phyloP scores from a whole-genome alignment of 768 basidiomycete genomes.

The Psilocybe cubensis region DNA sequence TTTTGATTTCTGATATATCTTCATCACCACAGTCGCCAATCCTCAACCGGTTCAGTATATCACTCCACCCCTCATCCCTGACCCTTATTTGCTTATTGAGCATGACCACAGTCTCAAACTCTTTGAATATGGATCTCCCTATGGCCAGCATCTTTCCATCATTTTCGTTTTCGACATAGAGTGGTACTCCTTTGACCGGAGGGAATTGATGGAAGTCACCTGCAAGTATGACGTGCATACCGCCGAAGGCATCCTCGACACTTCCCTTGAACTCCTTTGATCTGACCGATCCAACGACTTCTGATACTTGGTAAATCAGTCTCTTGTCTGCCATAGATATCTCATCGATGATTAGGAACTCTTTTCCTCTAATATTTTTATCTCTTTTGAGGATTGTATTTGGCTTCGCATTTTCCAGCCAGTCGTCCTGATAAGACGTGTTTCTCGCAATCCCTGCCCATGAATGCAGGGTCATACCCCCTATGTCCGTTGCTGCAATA shows the following conservation, averaged over 20 bases:
- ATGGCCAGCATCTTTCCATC: constrained; percentile 4
- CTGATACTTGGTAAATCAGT: constrained; percentile 24
- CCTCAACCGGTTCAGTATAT: constrained; percentile 30
- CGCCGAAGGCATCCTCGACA: constrained; percentile 30
- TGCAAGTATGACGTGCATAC: constrained; percentile 40
- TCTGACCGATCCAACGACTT: constrained; percentile 16
- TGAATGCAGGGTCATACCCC: constrained; percentile 37
- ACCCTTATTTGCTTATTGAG: constrained; percentile 40
- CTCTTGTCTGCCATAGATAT: constrained; percentile 37
- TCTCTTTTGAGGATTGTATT: constrained; percentile 4
- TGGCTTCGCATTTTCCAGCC: neutral
- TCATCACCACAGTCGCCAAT: constrained; percentile 28
- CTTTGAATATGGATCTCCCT: constrained; percentile 27
- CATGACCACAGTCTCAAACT: constrained; percentile 37
- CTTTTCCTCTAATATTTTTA: constrained; percentile 17
- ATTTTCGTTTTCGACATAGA: constrained; percentile 18
- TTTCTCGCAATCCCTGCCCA: constrained; percentile 28
- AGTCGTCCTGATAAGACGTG: neutral
- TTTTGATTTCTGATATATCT: constrained; percentile 22
- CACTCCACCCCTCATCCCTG: constrained; percentile 29
- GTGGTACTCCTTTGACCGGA: constrained; percentile 25
- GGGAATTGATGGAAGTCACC: constrained; percentile 40
- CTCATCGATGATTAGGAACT: constrained; percentile 42
- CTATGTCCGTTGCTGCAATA: constrained; percentile 41
- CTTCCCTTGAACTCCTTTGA: constrained; percentile 6